Percentiles rank a stretch among this genome's conserved stretches.
Evolutionary conservation across 139 green algal species (phyloP).

Genomic region (Bryopsis sp.): DNA sequence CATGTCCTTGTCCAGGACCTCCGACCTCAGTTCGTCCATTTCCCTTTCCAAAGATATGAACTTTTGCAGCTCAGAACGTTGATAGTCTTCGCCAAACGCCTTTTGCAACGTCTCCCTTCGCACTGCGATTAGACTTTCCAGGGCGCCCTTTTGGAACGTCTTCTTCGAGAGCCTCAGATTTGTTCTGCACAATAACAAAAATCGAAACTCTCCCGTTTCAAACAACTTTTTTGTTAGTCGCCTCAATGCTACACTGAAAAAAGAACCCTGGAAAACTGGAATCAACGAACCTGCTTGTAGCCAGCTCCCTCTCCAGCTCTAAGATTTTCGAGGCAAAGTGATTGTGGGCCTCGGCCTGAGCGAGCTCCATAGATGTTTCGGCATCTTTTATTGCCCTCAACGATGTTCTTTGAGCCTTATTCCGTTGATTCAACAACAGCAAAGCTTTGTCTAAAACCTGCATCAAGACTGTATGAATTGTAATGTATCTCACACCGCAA

Average conservation of each 20-base stretch:
- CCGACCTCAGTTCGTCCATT: neutral
- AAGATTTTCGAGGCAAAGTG: neutral
- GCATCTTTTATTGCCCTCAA: neutral
- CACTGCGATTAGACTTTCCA: constrained; percentile 1
- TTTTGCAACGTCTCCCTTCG: constrained; percentile 2
- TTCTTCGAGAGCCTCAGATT: neutral
- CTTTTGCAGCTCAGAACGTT: neutral
- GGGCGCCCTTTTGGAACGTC: constrained; percentile 2
- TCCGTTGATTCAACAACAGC: neutral
- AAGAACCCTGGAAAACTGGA: no score
- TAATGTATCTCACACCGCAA: no score
- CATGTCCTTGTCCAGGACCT: constrained; percentile 7
- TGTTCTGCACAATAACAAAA: no score
- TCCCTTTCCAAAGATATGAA: neutral
- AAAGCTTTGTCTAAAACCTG: neutral
- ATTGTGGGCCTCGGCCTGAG: neutral
- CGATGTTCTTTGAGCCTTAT: neutral
- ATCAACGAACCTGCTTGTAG: neutral
- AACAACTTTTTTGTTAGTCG: no score
- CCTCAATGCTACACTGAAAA: no score
- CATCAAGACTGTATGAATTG: no score
- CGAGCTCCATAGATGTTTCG: neutral
- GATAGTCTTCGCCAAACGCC: constrained; percentile 8
- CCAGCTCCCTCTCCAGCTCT: neutral
- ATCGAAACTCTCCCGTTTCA: no score